Evolutionary conservation across 2,329 filamentous ascomycete species (phyloP).

Genomic region (Pseudogymnoascus sp.): DNA sequence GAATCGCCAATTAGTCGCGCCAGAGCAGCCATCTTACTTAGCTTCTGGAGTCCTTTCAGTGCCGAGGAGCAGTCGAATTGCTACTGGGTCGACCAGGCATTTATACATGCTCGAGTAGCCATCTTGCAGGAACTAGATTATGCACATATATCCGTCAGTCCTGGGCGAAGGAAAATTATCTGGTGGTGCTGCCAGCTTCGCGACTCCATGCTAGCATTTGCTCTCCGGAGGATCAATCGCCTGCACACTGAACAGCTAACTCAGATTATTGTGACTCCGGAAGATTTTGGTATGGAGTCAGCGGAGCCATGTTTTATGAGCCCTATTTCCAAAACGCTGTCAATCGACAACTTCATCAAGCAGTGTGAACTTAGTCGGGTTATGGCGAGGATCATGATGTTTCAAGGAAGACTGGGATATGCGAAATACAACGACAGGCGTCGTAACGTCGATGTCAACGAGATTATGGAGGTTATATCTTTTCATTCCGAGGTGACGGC

Average conservation of each 20-base stretch:
- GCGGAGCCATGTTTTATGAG: slow-evolving; percentile 4
- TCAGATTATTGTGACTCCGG: neutral
- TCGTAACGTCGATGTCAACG: neutral
- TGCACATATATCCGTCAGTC: neutral
- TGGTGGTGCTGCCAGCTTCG: slow-evolving; percentile 10
- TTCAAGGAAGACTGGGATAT: slow-evolving; percentile 3
- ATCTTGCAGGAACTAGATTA: slow-evolving; percentile 3
- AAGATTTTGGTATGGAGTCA: slow-evolving; percentile 8
- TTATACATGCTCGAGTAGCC: slow-evolving; percentile 2
- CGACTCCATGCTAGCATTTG: slow-evolving; percentile 8
- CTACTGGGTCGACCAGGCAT: slow-evolving; percentile 10
- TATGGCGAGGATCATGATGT: slow-evolving; percentile 10
- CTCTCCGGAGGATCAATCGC: slow-evolving; percentile 4
- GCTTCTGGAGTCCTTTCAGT: slow-evolving; percentile 9
- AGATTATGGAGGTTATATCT: slow-evolving; percentile 8
- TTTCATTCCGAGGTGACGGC: slow-evolving; percentile 1
- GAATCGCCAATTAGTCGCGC: slow-evolving; percentile 7
- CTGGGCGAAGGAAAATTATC: slow-evolving; percentile 3
- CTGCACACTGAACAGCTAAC: neutral
- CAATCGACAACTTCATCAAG: slow-evolving; percentile 8
- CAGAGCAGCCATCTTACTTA: slow-evolving; percentile 10
- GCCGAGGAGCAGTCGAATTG: slow-evolving; percentile 9
- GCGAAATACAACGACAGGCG: neutral
- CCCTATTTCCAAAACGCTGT: neutral
- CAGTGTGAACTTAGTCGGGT: slow-evolving; percentile 9